Evolutionary conservation across 352 stramenopile genomes (phyloP).

Genomic region (Phytophthora macrochlamydospora): DNA sequence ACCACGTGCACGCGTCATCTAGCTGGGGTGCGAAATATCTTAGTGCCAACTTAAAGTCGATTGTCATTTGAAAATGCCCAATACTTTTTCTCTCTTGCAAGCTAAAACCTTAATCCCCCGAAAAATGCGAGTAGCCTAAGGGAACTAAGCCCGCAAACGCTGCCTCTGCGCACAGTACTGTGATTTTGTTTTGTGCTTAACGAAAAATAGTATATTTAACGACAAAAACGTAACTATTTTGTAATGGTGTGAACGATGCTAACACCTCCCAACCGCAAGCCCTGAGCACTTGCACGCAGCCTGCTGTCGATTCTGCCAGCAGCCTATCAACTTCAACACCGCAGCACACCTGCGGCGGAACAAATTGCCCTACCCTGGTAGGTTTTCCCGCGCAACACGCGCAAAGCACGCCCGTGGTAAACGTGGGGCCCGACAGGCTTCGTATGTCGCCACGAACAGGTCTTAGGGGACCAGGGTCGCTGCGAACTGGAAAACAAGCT

Average conservation of each 20-base stretch:
- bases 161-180: no score
- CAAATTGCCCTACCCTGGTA: constrained; percentile 1
- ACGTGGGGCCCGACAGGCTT: background rate
- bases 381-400: background rate
- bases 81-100: no score
- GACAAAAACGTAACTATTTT: background rate
- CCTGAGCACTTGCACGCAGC: background rate
- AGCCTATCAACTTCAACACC: background rate
- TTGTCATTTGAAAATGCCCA: no score
- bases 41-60: no score
- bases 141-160: no score
- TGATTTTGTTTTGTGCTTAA: no score
- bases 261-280: background rate
- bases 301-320: background rate
- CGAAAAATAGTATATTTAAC: no score
- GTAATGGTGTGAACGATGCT: background rate
- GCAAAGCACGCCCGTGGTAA: background rate
- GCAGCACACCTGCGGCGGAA: background rate
- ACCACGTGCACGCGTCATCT: no score
- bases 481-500: background rate
- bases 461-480: background rate
- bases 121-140: no score
- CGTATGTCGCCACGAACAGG: background rate
- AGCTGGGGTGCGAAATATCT: no score
- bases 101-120: no score